Evolutionary conservation across 345 rosid genomes (phyloP), one percentile per base, ranked within the genome.

Genomic region (Cardamine chenopodiifolia): DNA sequence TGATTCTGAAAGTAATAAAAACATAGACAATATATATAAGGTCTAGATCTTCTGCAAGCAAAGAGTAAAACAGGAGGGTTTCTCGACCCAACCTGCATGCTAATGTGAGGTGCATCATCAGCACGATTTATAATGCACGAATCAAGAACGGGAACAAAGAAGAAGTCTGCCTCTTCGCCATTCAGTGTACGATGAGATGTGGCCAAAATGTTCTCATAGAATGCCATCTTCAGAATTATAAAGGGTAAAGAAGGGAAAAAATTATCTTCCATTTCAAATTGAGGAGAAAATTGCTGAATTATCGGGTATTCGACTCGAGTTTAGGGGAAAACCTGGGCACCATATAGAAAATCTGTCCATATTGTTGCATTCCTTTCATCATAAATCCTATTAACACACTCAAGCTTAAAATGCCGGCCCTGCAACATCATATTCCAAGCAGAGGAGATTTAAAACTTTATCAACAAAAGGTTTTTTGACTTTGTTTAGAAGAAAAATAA

Each of bases 81-180:
- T 78, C 37, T 60, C 1, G 37, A 78, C 15, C 42, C 15, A 32
- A 94, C 98, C 97, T 82, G 65, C 93, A 85, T 32, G 72, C 78
- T 86, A 68, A 94, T 47, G 83, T 94, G 97, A 49, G 98, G 97
- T 47, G 96, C 88, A 86, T 94, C 98, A 37, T 84, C 90, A 66
- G 96, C 98, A 56, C 97, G 97, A 26, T 84, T 85, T 62, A 94
- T 94, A 70, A 94, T 94, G 83, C 98, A 94, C 0, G 97, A 84
- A 83, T 94, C 98, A 79, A 94, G 93, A 85, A 91, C 96, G 60
- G 98, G 98, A 73, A 92, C 98, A 77, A 90, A 94, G 90, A 91
- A 94, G 81, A 80, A 94, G 56, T 94, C 99, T 29, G 99, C 99
- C 75, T 94, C 99, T 44, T 88, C 96, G 6, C 96, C 97, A 78